These are phyloP conservation scores for Fraxinus platypoda DNA, from an alignment of 305 asterid species.

Conservation along the genomic window DNA sequence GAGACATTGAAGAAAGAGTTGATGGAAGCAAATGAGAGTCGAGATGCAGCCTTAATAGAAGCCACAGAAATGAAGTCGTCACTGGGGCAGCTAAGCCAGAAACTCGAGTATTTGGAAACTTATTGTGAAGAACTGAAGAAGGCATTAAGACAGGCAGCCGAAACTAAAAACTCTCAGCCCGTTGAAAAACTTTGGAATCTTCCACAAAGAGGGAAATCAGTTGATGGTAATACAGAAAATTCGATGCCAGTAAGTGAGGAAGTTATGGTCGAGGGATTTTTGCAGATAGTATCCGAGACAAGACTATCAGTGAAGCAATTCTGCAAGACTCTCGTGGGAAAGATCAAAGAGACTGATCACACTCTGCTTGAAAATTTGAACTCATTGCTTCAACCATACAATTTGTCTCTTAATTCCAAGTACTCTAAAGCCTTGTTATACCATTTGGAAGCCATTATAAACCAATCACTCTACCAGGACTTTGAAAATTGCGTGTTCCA, in stretches of 20 bases:
- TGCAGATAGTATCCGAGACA: conserved; percentile 59
- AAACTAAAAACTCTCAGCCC: conserved; percentile 32
- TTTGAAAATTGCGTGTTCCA: conserved; percentile 55
- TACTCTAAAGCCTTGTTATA: conserved; percentile 41
- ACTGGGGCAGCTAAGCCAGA: conserved; percentile 45
- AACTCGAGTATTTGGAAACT: conserved; percentile 54
- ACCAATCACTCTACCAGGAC: conserved; percentile 54
- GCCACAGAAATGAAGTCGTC: conserved; percentile 55
- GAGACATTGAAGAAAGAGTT: conserved; percentile 47
- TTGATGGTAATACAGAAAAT: conserved; percentile 35
- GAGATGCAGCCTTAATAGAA: conserved; percentile 51
- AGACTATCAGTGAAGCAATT: conserved; percentile 59
- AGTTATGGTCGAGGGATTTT: conserved; percentile 54
- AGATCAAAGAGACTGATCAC: conserved; percentile 40
- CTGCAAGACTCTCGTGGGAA: conserved; percentile 51
- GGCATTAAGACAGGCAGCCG: conserved; percentile 46
- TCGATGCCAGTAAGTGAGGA: conserved; percentile 45
- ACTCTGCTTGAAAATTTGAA: conserved; percentile 42
- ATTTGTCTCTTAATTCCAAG: conserved; percentile 43
- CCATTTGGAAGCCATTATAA: conserved; percentile 62
- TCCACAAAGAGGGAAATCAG: conserved; percentile 28
- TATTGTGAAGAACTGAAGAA: conserved; percentile 64
- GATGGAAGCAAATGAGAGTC: conserved; percentile 40
- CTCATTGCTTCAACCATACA: conserved; percentile 48
- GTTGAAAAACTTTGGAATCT: conserved; percentile 38